phyloP scores from a whole-genome alignment of 1,284 basidiomycete genomes.

The Phlebopus sp. region DNA sequence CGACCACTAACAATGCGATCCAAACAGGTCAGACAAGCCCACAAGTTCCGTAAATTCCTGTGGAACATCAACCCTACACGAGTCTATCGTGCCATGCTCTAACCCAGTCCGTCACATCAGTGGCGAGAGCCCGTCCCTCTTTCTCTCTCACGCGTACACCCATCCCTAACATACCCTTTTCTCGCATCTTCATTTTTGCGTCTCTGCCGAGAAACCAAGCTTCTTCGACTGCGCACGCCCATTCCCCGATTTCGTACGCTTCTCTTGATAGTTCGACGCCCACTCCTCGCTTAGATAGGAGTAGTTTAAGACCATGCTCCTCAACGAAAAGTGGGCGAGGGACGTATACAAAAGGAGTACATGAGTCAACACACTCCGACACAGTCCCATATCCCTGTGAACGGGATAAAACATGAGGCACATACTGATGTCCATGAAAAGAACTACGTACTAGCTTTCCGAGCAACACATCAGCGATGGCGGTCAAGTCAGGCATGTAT shows the following conservation, averaged over 20 bases:
- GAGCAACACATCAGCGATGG: slow-evolving; percentile 69
- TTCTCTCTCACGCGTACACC: slow-evolving; percentile 32
- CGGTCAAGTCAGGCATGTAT: slow-evolving; percentile 79
- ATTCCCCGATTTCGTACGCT: slow-evolving; percentile 67
- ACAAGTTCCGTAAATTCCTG: too few species aligned
- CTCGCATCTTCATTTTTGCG: slow-evolving; percentile 41
- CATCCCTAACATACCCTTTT: slow-evolving; percentile 39
- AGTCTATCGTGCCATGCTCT: slow-evolving; percentile 4
- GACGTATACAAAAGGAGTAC: slow-evolving; percentile 74
- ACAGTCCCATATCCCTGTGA: slow-evolving; percentile 67
- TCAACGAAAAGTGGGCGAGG: slow-evolving; percentile 76
- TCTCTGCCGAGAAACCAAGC: slow-evolving; percentile 51
- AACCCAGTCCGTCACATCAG: slow-evolving; percentile 51
- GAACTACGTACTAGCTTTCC: slow-evolving; percentile 61
- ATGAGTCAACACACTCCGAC: slow-evolving; percentile 68
- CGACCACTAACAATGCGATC: too few species aligned
- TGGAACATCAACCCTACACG: neutral
- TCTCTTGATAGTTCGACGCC: slow-evolving; percentile 63
- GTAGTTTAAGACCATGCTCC: slow-evolving; percentile 67
- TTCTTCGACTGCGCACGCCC: slow-evolving; percentile 55
- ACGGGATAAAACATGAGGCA: neutral
- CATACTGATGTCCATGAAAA: neutral
- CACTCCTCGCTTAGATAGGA: slow-evolving; percentile 58
- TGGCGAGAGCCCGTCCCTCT: slow-evolving; percentile 50
- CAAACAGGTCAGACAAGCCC: too few species aligned